A percentile compares a stretch with the other conserved stretches of the same genome.
phyloP scores from a whole-genome alignment of 148 eudicot genomes.

The Vaccinium macrocarpon region DNA sequence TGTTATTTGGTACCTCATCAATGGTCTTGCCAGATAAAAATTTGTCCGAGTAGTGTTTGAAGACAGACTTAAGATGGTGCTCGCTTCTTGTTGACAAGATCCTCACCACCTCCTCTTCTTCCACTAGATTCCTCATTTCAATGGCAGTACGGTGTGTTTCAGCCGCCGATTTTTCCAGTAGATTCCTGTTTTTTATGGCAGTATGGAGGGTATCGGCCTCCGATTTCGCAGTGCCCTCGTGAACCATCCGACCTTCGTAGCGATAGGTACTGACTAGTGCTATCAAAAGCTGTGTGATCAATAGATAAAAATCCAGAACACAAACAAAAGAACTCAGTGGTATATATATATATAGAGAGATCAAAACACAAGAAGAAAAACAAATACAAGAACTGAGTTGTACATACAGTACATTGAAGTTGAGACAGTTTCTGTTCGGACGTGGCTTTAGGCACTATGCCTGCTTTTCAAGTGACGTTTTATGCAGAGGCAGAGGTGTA shows the following conservation, averaged over 20 bases:
- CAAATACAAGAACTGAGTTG: too few species aligned
- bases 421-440: too few species aligned
- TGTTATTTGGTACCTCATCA: constrained; percentile 34
- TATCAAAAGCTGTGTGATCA: constrained; percentile 54
- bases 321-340: too few species aligned
- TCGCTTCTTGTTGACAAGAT: constrained; percentile 82
- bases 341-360: too few species aligned
- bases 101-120: constrained; percentile 59
- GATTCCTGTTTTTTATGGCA: too few species aligned
- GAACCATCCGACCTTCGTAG: constrained; percentile 44
- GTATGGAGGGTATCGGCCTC: constrained; percentile 52
- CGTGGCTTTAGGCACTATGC: too few species aligned
- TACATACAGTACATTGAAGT: too few species aligned
- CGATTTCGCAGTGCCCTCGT: constrained; percentile 56
- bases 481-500: too few species aligned
- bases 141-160: constrained; percentile 24
- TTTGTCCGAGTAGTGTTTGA: constrained; percentile 55
- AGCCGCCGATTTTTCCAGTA: too few species aligned
- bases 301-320: too few species aligned
- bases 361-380: too few species aligned
- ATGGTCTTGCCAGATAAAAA: constrained; percentile 28
- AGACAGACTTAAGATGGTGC: constrained; percentile 54
- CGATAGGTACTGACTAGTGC: constrained; percentile 74
- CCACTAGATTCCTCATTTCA: constrained; percentile 26
- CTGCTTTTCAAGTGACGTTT: too few species aligned